phyloP scores from a whole-genome alignment of 352 stramenopile genomes.

The Chrysophaeum taylorii region DNA sequence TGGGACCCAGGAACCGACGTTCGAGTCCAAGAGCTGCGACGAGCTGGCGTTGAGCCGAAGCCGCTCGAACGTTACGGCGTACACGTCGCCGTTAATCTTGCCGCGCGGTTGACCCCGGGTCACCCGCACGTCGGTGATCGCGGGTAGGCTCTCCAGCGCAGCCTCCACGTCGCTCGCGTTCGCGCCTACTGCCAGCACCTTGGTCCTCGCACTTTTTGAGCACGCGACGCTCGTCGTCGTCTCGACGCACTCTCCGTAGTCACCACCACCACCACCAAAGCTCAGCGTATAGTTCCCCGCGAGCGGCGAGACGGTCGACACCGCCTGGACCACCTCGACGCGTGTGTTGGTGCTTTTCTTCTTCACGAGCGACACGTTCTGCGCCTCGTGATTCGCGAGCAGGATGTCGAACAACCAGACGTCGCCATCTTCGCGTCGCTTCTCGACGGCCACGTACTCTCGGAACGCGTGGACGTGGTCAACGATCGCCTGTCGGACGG shows the following conservation, averaged over 20 bases:
- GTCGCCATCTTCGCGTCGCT: too few species aligned
- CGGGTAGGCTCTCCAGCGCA: slow-evolving; percentile 48
- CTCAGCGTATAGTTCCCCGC: slow-evolving; percentile 52
- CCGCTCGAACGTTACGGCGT: slow-evolving; percentile 2
- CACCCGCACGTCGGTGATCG: slow-evolving; percentile 49
- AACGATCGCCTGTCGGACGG: too few species aligned
- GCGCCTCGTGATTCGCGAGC: too few species aligned
- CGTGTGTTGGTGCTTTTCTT: background rate
- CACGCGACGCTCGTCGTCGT: slow-evolving; percentile 37
- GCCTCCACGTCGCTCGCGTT: slow-evolving; percentile 43
- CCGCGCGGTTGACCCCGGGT: slow-evolving; percentile 14
- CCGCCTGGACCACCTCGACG: slow-evolving; percentile 12
- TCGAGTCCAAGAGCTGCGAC: background rate
- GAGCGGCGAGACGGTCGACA: slow-evolving; percentile 27
- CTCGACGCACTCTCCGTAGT: slow-evolving; percentile 45
- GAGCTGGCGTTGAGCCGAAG: background rate
- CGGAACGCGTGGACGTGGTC: too few species aligned
- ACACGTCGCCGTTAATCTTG: background rate
- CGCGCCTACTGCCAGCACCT: slow-evolving; percentile 38
- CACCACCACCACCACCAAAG: slow-evolving; percentile 52
- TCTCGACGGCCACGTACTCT: too few species aligned
- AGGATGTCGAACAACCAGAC: too few species aligned
- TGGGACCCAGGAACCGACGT: too few species aligned
- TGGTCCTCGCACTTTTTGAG: slow-evolving; percentile 43
- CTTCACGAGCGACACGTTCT: too few species aligned